These are phyloP conservation scores for Golubevia sp. DNA, from an alignment of 1,284 basidiomycete species.

Conservation along the genomic window DNA sequence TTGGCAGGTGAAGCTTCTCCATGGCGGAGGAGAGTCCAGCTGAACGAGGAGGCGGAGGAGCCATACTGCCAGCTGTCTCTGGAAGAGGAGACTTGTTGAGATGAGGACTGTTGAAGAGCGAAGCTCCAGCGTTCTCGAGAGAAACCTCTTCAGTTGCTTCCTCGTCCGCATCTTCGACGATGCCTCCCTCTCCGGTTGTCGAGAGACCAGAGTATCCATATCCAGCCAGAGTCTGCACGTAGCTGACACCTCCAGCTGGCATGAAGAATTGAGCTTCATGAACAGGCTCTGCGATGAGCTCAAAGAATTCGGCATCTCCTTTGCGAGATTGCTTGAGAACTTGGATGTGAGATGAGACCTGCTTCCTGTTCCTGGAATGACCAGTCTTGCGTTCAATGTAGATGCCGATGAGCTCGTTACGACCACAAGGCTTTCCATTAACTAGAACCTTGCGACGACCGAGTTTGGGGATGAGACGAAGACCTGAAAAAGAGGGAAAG, in stretches of 20 bases:
- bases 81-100: too few relatives aligned
- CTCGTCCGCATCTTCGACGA: too few relatives aligned
- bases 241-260: conserved; percentile 60
- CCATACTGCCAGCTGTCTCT: too few relatives aligned
- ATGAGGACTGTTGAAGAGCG: too few relatives aligned
- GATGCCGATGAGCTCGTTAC: conserved; percentile 66
- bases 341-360: conserved; percentile 62
- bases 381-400: conserved; percentile 65
- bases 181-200: background rate
- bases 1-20: conserved; percentile 15
- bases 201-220: conserved; percentile 53
- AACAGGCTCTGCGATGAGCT: conserved; percentile 56
- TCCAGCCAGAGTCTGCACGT: conserved; percentile 52
- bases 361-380: conserved; percentile 56
- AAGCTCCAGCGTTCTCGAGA: too few relatives aligned
- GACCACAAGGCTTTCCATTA: conserved; percentile 64
- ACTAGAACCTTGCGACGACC: conserved; percentile 65
- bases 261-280: conserved; percentile 60
- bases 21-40: too few relatives aligned
- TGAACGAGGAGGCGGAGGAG: too few relatives aligned
- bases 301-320: conserved; percentile 59
- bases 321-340: conserved; percentile 61
- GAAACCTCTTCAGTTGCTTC: too few relatives aligned
- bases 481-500: conserved; percentile 35
- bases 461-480: conserved; percentile 63